phyloP scores from a whole-genome alignment of 148 eudicot species.

The Diospyros lotus region DNA sequence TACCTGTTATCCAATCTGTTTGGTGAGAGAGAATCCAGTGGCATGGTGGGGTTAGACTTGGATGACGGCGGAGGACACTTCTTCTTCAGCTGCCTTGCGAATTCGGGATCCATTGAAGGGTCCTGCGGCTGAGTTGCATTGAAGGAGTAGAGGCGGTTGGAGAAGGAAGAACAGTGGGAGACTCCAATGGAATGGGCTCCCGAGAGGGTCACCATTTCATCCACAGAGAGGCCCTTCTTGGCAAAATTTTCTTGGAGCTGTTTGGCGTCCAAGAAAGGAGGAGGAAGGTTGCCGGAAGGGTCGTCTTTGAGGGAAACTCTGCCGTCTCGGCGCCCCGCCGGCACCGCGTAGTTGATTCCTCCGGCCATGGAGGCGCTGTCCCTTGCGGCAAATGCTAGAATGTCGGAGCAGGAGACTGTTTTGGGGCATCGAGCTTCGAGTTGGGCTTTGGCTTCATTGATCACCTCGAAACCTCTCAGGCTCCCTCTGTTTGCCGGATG shows the following conservation, averaged over 20 bases:
- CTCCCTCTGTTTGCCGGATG: slow-evolving; percentile 31
- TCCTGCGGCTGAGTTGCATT: slow-evolving; percentile 32
- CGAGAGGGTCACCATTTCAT: slow-evolving; percentile 41
- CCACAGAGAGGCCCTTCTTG: slow-evolving; percentile 28
- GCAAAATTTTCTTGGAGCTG: slow-evolving; percentile 24
- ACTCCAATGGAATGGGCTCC: slow-evolving; percentile 50
- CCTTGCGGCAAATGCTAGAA: slow-evolving; percentile 49
- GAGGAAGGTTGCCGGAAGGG: slow-evolving; percentile 24
- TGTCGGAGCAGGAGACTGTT: slow-evolving; percentile 43
- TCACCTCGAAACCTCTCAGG: slow-evolving; percentile 39
- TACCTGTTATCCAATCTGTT: slow-evolving; percentile 36
- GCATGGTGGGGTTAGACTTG: slow-evolving; percentile 17
- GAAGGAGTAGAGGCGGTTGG: slow-evolving; percentile 24
- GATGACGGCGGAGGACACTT: slow-evolving; percentile 17
- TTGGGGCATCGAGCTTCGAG: slow-evolving; percentile 40
- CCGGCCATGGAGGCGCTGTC: slow-evolving; percentile 33
- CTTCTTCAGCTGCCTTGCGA: slow-evolving; percentile 24
- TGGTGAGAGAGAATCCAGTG: slow-evolving; percentile 26
- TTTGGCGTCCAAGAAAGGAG: slow-evolving; percentile 22
- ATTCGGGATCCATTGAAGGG: slow-evolving; percentile 29
- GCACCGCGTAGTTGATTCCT: slow-evolving; percentile 26
- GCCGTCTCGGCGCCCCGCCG: slow-evolving; percentile 39
- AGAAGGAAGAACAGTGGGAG: slow-evolving; percentile 41
- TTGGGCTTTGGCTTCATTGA: slow-evolving; percentile 40
- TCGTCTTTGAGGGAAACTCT: slow-evolving; percentile 26